These are phyloP conservation scores for Talinum fruticosum DNA, from an alignment of 148 eudicot species.

Conservation along the genomic window DNA sequence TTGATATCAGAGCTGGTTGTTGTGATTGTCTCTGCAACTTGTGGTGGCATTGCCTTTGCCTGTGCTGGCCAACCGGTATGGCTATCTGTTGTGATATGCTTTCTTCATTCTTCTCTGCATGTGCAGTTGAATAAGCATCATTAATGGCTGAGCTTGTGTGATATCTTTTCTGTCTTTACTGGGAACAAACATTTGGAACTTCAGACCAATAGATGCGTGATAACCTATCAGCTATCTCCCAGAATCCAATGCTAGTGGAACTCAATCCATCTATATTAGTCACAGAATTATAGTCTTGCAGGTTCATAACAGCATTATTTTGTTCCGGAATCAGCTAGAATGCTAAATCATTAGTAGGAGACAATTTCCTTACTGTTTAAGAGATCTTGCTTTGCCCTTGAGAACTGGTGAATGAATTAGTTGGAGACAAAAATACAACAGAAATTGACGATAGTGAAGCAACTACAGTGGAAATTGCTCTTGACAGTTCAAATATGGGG, in stretches of 20 bases:
- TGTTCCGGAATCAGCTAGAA: neutral
- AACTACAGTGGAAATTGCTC: no score
- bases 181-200: neutral
- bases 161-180: neutral
- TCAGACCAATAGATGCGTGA: neutral
- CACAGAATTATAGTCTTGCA: neutral
- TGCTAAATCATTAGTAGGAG: neutral
- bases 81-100: slow-evolving; percentile 12
- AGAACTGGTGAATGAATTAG: no score
- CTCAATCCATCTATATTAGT: neutral
- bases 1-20: slow-evolving; percentile 94
- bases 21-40: slow-evolving; percentile 96
- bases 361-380: neutral
- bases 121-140: neutral
- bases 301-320: neutral
- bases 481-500: no score
- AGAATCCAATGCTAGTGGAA: neutral
- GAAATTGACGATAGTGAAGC: no score
- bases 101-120: neutral
- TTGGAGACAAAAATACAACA: no score
- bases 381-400: no score
- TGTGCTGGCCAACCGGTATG: slow-evolving; percentile 97
- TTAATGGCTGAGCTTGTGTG: neutral
- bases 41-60: slow-evolving; percentile 99
- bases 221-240: neutral